phyloP scores from a whole-genome alignment of 495 filamentous ascomycete genomes.

The Glonium stellatum region DNA sequence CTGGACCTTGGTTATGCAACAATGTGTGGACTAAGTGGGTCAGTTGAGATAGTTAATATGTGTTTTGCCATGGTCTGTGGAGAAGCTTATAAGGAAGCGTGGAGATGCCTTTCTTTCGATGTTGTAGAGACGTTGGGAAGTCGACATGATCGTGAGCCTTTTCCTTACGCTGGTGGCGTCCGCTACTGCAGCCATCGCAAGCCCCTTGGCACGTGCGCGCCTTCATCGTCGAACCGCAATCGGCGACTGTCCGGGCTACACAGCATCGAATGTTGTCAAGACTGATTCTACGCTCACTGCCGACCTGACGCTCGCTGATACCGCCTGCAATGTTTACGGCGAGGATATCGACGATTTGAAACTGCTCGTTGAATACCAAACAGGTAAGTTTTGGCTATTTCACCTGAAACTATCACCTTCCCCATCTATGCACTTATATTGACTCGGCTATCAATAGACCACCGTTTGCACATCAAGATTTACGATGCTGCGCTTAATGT shows the following conservation, averaged over 20 bases:
- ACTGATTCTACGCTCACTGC: constrained; percentile 48
- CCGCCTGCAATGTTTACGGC: constrained; percentile 65
- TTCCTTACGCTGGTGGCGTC: background rate
- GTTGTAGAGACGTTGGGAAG: background rate
- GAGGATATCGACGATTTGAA: constrained; percentile 58
- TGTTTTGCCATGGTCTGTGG: background rate
- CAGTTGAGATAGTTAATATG: background rate
- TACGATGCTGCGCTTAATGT: constrained; percentile 65
- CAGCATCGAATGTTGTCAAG: constrained; percentile 52
- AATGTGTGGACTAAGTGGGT: background rate
- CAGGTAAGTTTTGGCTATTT: constrained; percentile 45
- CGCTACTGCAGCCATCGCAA: constrained; percentile 6
- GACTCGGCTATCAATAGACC: constrained; percentile 16
- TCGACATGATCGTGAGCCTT: background rate
- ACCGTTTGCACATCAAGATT: constrained; percentile 75
- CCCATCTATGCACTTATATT: constrained; percentile 40
- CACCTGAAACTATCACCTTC: background rate
- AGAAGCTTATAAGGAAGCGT: background rate
- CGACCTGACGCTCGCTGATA: constrained; percentile 59
- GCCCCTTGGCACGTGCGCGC: background rate
- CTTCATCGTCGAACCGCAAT: background rate
- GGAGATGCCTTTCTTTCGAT: background rate
- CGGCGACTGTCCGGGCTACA: constrained; percentile 61
- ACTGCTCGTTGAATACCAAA: constrained; percentile 68
- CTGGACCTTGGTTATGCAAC: too few relatives aligned